Evolutionary conservation across 495 filamentous ascomycete genomes (phyloP).

Genomic region (Chaetomium fimeti): DNA sequence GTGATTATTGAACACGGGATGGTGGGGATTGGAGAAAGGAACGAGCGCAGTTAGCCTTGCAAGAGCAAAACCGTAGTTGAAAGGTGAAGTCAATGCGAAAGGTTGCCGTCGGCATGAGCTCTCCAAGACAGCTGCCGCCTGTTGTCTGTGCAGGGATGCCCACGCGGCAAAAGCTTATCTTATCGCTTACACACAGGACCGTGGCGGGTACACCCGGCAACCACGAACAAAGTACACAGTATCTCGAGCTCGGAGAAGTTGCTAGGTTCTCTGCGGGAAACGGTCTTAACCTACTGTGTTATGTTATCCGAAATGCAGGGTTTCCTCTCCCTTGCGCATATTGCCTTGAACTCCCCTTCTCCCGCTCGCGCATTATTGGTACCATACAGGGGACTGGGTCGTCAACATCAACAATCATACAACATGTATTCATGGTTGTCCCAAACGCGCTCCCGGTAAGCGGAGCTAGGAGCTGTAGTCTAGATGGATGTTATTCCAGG

Average conservation of each 20-base stretch:
- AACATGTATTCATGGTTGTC: no score
- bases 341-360: no score
- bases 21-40: neutral
- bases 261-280: no score
- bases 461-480: neutral
- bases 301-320: neutral
- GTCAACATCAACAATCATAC: no score
- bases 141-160: neutral
- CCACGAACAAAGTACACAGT: no score
- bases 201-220: no score
- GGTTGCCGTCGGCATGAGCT: neutral
- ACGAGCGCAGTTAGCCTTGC: neutral
- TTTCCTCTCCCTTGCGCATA: no score
- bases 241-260: neutral
- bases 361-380: no score
- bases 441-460: neutral
- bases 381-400: no score
- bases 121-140: neutral
- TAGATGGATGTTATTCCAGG: neutral
- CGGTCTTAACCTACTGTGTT: no score
- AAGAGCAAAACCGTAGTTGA: neutral
- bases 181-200: constrained; percentile 20
- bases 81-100: neutral
- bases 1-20: neutral
- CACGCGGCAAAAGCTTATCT: constrained; percentile 10